Percentiles rank a stretch among this genome's conserved stretches.
These are phyloP conservation scores for Setaria italica DNA, from an alignment of 202 grass and related monocot genomes.

Conservation along the genomic window DNA sequence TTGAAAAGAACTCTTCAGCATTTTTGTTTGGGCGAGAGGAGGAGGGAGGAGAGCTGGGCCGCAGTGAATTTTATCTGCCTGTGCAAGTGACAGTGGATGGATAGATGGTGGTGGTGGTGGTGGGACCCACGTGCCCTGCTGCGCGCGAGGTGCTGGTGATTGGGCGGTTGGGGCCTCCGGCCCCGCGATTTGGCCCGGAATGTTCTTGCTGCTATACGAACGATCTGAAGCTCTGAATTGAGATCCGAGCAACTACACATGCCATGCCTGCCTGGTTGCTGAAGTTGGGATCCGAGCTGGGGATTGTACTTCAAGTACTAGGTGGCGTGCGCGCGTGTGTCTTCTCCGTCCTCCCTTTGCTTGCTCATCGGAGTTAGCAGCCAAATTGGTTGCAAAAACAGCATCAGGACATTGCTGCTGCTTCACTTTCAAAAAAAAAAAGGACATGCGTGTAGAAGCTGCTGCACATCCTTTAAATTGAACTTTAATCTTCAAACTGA, in stretches of 20 bases:
- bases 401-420: neutral
- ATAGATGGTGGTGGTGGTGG: neutral
- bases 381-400: neutral
- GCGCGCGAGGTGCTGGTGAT: neutral
- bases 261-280: neutral
- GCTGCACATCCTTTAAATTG: neutral
- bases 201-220: neutral
- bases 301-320: neutral
- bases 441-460: no score
- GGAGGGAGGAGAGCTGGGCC: no score
- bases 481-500: no score
- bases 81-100: no score
- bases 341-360: neutral
- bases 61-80: neutral
- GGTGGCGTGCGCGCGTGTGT: no score
- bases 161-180: neutral
- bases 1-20: neutral
- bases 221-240: neutral
- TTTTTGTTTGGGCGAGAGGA: neutral
- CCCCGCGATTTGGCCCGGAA: conserved; percentile 24
- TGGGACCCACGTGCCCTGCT: neutral
- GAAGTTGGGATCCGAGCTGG: neutral
- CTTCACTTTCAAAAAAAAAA: no score
- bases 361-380: neutral
- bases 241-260: no score